Percentiles rank a stretch among this genome's conserved stretches.
Conservation (phyloP, 208 protist genomes). For the Herpetomonas tarakana region DNA sequence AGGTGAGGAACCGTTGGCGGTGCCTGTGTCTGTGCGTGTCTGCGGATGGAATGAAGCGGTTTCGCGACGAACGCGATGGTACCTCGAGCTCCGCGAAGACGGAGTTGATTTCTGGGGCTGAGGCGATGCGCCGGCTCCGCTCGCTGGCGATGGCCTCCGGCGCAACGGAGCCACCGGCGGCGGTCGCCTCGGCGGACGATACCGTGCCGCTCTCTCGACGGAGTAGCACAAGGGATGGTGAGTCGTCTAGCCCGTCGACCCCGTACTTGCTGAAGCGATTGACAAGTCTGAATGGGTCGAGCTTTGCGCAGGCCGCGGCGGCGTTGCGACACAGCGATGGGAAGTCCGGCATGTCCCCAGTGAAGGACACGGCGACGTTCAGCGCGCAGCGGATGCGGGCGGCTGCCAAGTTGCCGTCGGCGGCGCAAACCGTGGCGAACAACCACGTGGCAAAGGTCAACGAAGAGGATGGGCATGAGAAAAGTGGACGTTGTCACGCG, state of each 20-base stretch:
- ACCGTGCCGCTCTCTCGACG: too few species aligned
- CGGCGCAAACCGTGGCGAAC: too few species aligned
- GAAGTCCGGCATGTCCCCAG: background rate
- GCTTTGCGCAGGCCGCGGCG: background rate
- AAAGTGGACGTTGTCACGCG: too few species aligned
- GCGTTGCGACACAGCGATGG: background rate
- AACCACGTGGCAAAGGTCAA: too few species aligned
- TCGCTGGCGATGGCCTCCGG: background rate
- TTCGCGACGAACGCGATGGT: background rate
- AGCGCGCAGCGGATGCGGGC: background rate
- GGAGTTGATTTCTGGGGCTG: background rate
- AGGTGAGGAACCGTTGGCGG: too few species aligned
- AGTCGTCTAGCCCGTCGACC: background rate
- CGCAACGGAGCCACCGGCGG: background rate
- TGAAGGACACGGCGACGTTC: background rate
- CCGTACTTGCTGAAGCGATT: background rate
- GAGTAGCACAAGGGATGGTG: too few species aligned
- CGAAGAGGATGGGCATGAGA: too few species aligned
- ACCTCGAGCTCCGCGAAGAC: background rate
- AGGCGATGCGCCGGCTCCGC: background rate
- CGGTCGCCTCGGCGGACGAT: background rate
- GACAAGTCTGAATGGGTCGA: background rate
- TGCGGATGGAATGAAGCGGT: background rate
- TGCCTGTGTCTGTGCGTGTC: too few species aligned
- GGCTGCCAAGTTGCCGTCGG: background rate